Conservation (phyloP, 768 basidiomycete genomes). For the Galerina sulciceps region DNA sequence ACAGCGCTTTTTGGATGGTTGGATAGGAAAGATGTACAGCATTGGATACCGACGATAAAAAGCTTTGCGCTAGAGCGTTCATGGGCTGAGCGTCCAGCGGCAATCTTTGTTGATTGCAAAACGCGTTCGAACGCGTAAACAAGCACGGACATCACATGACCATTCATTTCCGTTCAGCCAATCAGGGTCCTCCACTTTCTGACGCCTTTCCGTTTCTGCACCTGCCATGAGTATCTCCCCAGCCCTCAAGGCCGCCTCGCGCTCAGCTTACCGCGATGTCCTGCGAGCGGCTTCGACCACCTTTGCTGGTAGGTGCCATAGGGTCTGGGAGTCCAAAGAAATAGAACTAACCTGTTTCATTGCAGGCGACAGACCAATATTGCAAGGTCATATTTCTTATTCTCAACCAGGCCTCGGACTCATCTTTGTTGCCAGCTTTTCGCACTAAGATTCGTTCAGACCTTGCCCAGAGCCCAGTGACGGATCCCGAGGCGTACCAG, state of each 20-base stretch:
- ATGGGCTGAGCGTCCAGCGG: constrained; percentile 10
- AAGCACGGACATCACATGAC: constrained; percentile 25
- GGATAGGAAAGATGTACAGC: not conserved
- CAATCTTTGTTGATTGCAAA: constrained; percentile 25
- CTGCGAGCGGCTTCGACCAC: constrained; percentile 69
- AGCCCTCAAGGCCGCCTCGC: constrained; percentile 63
- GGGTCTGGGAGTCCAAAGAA: not conserved
- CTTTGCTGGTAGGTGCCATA: constrained; percentile 55
- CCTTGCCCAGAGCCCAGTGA: constrained; percentile 40
- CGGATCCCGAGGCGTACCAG: constrained; percentile 53
- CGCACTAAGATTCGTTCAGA: constrained; percentile 69
- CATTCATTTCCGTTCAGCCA: constrained; percentile 22
- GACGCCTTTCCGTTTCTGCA: constrained; percentile 13
- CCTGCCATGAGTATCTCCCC: constrained; percentile 57
- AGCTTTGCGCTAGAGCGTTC: not conserved
- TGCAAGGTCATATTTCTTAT: constrained; percentile 45
- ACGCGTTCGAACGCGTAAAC: constrained; percentile 22
- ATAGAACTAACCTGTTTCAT: not conserved
- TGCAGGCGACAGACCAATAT: constrained; percentile 60
- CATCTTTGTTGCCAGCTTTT: constrained; percentile 59
- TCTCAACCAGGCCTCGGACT: constrained; percentile 2
- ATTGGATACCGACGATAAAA: not conserved
- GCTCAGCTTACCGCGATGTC: constrained; percentile 75
- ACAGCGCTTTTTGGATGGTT: not conserved
- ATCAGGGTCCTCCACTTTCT: constrained; percentile 27